Base-by-base conservation (phyloP, 176 grass and related monocot genomes). In the Oryza longistaminata region DNA sequence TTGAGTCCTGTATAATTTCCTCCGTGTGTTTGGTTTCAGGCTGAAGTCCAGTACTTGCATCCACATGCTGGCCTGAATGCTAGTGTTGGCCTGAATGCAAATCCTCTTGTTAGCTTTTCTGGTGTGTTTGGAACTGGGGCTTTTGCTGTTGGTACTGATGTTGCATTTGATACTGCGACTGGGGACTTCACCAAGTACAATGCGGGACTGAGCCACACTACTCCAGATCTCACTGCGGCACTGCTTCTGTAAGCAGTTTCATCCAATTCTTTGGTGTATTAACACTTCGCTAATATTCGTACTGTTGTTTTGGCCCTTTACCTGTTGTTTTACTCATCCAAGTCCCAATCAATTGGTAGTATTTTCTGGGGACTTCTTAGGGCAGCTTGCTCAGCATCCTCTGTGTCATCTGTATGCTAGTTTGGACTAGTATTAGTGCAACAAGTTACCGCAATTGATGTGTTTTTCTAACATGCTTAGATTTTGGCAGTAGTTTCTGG, bases 1-100 rank as follows among this genome's bases (percentile, higher is more conserved):
- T 68, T 35, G 26, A 25, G 24, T 58, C 15, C 4, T 14, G 10
- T 77, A 31, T 65, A 19, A 26, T 75, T 6, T 15, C 70, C 17
- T 69, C 22, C 65, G 8, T 8, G 0, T 11, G 2, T 74, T 29
- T 90, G 26, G 24, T 78, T 86, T 60, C 79, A 97, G 92, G 87
- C 79, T 79, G 94, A 97, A 81, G 74, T 97, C 48, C 94, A 92
- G 64, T 97, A 97, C 78, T 81, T 94, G 85, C 91, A 97, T 31
- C 60, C 88, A 10, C 90, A 92, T 88, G 89, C 82, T 85, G 91
- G 94, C 24, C 53, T 97, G 12, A 93, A 78, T 71, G 87, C 78
- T 33, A 90, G 66, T 88, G 76, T 93, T 70, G 91, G 89, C 26
- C 60, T 97, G 76, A 90, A 86, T 53, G 33, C 91, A 79, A 97